Evolutionary conservation across 768 basidiomycete species (phyloP).

Genomic region (Boletus tylopilopsis): DNA sequence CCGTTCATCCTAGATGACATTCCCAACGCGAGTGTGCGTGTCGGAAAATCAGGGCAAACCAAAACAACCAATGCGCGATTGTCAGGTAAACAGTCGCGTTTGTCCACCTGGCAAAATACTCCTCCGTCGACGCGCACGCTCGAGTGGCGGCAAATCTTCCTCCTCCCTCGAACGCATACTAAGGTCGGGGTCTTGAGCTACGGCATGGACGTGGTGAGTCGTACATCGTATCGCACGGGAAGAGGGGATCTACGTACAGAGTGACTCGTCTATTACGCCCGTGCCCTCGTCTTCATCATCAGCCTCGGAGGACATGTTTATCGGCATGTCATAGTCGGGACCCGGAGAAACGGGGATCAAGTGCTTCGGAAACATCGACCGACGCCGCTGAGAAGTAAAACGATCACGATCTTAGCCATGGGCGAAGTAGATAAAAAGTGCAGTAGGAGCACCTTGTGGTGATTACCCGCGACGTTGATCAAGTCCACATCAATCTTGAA

Average conservation of each 20-base stretch:
- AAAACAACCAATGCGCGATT: background rate
- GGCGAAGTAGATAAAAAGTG: background rate
- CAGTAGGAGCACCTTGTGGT: conserved; percentile 52
- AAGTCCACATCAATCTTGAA: conserved; percentile 63
- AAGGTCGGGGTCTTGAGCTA: conserved; percentile 24
- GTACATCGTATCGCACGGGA: background rate
- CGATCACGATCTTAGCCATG: background rate
- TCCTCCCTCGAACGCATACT: conserved; percentile 38
- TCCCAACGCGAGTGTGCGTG: no score
- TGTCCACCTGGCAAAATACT: conserved; percentile 34
- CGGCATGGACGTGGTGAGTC: conserved; percentile 2
- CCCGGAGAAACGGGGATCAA: conserved; percentile 35
- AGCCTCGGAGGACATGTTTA: conserved; percentile 23
- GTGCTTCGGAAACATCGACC: conserved; percentile 67
- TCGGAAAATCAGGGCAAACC: no score
- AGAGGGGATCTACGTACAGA: conserved; percentile 15
- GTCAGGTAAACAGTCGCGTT: conserved; percentile 21
- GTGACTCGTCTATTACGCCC: conserved; percentile 20
- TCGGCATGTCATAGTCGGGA: conserved; percentile 5
- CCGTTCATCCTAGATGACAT: background rate
- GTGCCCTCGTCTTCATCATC: conserved; percentile 32
- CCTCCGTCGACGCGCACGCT: conserved; percentile 57
- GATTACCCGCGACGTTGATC: conserved; percentile 53
- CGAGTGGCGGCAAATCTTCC: conserved; percentile 63
- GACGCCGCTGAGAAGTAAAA: conserved; percentile 50